Base-by-base conservation (phyloP, 352 stramenopile species). In the Phytophthora agathidicida region DNA sequence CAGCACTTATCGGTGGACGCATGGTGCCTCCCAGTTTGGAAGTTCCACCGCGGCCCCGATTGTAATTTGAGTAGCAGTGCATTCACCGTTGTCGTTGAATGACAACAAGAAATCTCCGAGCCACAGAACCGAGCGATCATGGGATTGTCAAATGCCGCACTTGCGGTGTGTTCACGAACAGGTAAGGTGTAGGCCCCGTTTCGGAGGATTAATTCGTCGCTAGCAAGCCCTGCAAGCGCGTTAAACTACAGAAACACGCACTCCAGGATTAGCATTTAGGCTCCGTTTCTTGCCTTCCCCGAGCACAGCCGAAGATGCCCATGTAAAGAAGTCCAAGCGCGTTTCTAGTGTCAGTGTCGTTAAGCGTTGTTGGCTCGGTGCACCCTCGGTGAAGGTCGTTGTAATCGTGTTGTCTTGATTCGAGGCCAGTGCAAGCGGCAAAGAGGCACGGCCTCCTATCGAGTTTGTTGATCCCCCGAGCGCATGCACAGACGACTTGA, bases 291-390 rank as follows among this genome's bases (percentile, higher is more conserved):
- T 64, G 33, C 16, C 27, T 44, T 69, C 60, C 60, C 39, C 20
- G 22, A 57, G 30, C 60, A 64, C 60, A 68, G 60, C 60, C 53
- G 44, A 69, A 54, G 53, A 69, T 69, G 45, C n/a, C 10, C 38
- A 55, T 65, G 53, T 69, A 69, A 59, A 69, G 55, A 64, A 52
- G 53, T 51, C 38, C 5, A 24, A 50, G 33, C 32, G 60, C 60
- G 53, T 69, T 65, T 69, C 60, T 69, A 63, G 24, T 38, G 10
- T 62, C 42, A 26, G 11, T 16, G 28, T 35, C 53, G 50, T 63
- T 45, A 45, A 58, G 39, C 30, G 35, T 28, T 39, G n/a, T 56
- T 48, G 31, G 47, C 32, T 45, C 20, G 41, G 26, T 6, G 38
- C 32, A 65, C 26, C 26, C 19, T 53, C 53, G 36, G 51, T 52